Evolutionary conservation across 2,329 filamentous ascomycete species (phyloP).

Genomic region (Didymella sp.): DNA sequence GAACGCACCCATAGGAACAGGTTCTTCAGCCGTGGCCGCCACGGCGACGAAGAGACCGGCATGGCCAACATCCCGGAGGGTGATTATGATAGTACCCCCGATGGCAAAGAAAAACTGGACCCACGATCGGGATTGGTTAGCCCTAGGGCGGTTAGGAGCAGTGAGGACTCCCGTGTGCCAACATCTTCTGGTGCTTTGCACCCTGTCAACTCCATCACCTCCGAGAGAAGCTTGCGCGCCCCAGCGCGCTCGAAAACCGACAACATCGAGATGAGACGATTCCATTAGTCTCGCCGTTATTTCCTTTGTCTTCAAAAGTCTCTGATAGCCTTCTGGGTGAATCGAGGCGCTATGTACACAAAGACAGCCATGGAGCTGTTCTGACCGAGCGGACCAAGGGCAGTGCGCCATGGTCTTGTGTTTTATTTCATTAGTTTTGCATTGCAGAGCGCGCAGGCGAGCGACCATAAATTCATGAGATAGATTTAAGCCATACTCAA

Average conservation of each 20-base stretch:
- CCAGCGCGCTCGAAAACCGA: conserved; percentile 41
- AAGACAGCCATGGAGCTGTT: background rate
- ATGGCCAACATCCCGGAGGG: conserved; percentile 57
- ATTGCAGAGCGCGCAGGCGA: conserved; percentile 4
- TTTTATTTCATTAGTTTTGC: conserved; percentile 2
- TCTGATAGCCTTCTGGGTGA: background rate
- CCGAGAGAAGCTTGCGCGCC: conserved; percentile 31
- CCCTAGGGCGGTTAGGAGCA: conserved; percentile 38
- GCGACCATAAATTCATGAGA: conserved; percentile 3
- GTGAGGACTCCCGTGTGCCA: conserved; percentile 28
- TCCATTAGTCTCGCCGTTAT: conserved; percentile 23
- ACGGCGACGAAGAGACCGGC: conserved; percentile 54
- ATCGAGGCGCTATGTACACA: background rate
- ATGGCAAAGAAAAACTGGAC: conserved; percentile 44
- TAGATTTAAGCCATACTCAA: background rate
- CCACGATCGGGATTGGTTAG: conserved; percentile 45
- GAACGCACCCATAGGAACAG: conserved; percentile 62
- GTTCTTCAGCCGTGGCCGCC: conserved; percentile 63
- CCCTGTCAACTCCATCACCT: conserved; percentile 13
- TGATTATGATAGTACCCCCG: conserved; percentile 27
- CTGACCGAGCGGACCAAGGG: conserved; percentile 14
- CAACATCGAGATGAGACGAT: conserved; percentile 44
- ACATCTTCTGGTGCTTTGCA: conserved; percentile 35
- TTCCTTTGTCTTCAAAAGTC: background rate
- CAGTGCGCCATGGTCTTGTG: conserved; percentile 21